Evolutionary conservation across 2,329 filamentous ascomycete species (phyloP).

Genomic region (Fusarium sacchari): DNA sequence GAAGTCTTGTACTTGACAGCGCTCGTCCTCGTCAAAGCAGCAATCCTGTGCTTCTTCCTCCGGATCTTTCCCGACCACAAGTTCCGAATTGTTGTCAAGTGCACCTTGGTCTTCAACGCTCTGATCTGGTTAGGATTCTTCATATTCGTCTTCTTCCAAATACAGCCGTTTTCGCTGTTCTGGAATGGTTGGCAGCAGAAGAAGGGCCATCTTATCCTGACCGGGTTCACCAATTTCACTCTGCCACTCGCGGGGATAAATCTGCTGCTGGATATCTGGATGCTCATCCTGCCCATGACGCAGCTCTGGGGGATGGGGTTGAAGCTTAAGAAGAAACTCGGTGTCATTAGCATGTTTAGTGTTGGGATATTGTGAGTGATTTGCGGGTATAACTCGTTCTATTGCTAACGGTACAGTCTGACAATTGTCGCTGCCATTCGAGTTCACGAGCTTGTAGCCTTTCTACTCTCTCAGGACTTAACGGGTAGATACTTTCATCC

Average conservation of each 20-base stretch:
- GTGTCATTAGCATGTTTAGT: constrained; percentile 26
- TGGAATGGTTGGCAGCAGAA: constrained; percentile 23
- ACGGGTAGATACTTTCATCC: not conserved
- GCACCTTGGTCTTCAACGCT: not conserved
- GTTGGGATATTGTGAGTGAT: constrained; percentile 21
- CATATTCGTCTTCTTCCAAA: constrained; percentile 1
- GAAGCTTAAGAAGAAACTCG: constrained; percentile 19
- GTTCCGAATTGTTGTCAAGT: constrained; percentile 7
- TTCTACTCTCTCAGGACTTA: not conserved
- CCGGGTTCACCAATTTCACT: not conserved
- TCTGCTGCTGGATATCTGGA: constrained; percentile 16
- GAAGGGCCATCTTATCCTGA: not conserved
- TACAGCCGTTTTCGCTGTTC: not conserved
- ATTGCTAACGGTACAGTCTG: not conserved
- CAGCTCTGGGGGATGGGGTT: constrained; percentile 18
- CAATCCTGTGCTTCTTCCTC: constrained; percentile 16
- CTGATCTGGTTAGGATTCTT: not conserved
- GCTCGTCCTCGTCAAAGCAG: not conserved
- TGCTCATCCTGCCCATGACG: constrained; percentile 16
- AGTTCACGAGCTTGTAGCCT: not conserved
- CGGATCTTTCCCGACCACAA: constrained; percentile 9
- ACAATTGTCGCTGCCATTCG: constrained; percentile 14
- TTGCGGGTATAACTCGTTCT: fast-evolving
- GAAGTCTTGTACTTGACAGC: not conserved
- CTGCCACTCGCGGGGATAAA: constrained; percentile 5